Evolutionary conservation across 495 filamentous ascomycete species (phyloP).

Genomic region (Pyrenopolyporus hunteri): DNA sequence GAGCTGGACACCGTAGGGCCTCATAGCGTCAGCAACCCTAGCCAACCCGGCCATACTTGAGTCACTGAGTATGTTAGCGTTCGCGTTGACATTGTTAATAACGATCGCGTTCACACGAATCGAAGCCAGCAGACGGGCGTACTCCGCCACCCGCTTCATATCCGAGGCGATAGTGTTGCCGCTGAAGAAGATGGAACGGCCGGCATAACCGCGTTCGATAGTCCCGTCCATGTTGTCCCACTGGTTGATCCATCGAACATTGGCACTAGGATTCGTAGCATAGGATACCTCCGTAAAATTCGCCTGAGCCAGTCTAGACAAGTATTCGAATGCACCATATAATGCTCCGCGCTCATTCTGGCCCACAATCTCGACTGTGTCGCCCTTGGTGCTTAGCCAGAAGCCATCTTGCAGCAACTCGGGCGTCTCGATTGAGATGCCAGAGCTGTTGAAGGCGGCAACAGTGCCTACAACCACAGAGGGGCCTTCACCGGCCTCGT

Average conservation of each 20-base stretch:
- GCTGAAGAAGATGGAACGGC: constrained; percentile 71
- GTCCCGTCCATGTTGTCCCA: constrained; percentile 77
- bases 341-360: constrained; percentile 71
- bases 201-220: constrained; percentile 74
- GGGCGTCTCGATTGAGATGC: constrained; percentile 44
- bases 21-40: constrained; percentile 66
- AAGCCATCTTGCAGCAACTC: constrained; percentile 68
- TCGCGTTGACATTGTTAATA: constrained; percentile 78
- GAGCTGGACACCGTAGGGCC: constrained; percentile 70
- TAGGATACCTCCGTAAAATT: constrained; percentile 62
- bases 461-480: constrained; percentile 65
- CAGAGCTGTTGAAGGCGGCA: constrained; percentile 53
- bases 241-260: constrained; percentile 73
- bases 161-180: constrained; percentile 61
- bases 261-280: constrained; percentile 62
- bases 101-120: constrained; percentile 69
- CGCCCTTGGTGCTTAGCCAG: constrained; percentile 57
- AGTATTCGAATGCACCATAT: constrained; percentile 73
- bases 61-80: constrained; percentile 59
- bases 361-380: constrained; percentile 63
- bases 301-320: constrained; percentile 67
- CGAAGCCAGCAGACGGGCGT: constrained; percentile 72
- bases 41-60: constrained; percentile 66
- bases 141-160: constrained; percentile 63
- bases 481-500: constrained; percentile 36